These are phyloP conservation scores for Sordariomycetes sp. DNA, from an alignment of 2,329 filamentous ascomycete species.

Conservation along the genomic window DNA sequence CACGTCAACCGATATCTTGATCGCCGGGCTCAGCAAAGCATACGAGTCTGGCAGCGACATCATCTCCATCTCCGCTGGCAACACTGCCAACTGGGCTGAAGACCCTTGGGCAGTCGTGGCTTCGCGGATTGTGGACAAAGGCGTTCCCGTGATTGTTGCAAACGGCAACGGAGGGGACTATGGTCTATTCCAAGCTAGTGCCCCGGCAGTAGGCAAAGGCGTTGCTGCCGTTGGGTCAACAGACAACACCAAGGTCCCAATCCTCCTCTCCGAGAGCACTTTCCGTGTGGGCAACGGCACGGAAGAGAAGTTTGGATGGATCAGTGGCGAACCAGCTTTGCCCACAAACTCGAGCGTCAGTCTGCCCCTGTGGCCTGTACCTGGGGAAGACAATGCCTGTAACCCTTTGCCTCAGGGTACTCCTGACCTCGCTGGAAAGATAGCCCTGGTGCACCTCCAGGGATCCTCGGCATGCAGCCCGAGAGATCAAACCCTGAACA, in stretches of 20 bases:
- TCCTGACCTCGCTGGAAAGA: no score
- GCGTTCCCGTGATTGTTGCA: conserved; percentile 43
- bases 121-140: conserved; percentile 41
- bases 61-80: conserved; percentile 47
- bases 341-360: no score
- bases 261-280: no score
- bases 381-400: no score
- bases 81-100: conserved; percentile 39
- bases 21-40: conserved; percentile 49
- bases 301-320: no score
- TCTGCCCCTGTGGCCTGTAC: no score
- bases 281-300: no score
- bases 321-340: no score
- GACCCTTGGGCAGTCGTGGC: conserved; percentile 40
- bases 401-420: no score
- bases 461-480: no score
- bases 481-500: no score
- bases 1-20: conserved; percentile 45
- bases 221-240: conserved; percentile 40
- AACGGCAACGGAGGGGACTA: conserved; percentile 38
- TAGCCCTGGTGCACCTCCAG: no score
- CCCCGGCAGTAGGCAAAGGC: conserved; percentile 36
- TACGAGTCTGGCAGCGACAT: conserved; percentile 51
- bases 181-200: conserved; percentile 40
- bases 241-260: conserved; percentile 34